Base-by-base conservation (phyloP, 345 rosid species). In the Gossypium thurberi region DNA sequence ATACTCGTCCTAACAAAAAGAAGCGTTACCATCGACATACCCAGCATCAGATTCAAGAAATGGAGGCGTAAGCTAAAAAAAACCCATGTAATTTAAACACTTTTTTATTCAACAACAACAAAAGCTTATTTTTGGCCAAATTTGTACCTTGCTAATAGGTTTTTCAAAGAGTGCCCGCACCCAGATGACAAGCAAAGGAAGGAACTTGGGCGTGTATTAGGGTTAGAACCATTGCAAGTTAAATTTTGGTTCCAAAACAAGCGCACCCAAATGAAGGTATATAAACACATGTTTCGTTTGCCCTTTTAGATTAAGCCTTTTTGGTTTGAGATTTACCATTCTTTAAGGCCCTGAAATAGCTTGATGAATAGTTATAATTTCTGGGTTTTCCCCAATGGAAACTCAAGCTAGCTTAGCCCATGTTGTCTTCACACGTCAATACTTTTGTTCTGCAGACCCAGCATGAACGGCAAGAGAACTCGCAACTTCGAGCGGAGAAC, bases 201-300 rank as follows among this genome's bases (percentile, higher is more conserved):
- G 77, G 97, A 89, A 44, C 80, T 95, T 6, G 87, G 99, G 83
- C 87, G 97, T 20, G 94, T 89, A 60, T 82, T 95, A 84, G 91
- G 90, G 79, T 73, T 95, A 68, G 96, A 91, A 77, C 99, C 99
- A 61, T 84, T 95, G 80, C 99, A 95, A 71, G 90, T 95, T 84
- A 95, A 95, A 72, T 95, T 95, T 70, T 95, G 99, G 99, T 92
- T 94, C 87, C 98, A 94, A 75, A 94, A 94, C 86, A 94, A 94
- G 78, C 96, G 99, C 71, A 95, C 98, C 69, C 99, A 95, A 82
- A 89, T 91, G 96, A 95, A 95, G 99, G 99, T 95, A 84, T 65
- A 56, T 21, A 37, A 8, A 3, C 40, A 33, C 7, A 33, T 5
- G 40, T 33, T 33, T 33, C 7, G 7, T 1, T 33, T 33, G 40